Conservation (phyloP, 345 rosid genomes). For the Salix exigua region DNA sequence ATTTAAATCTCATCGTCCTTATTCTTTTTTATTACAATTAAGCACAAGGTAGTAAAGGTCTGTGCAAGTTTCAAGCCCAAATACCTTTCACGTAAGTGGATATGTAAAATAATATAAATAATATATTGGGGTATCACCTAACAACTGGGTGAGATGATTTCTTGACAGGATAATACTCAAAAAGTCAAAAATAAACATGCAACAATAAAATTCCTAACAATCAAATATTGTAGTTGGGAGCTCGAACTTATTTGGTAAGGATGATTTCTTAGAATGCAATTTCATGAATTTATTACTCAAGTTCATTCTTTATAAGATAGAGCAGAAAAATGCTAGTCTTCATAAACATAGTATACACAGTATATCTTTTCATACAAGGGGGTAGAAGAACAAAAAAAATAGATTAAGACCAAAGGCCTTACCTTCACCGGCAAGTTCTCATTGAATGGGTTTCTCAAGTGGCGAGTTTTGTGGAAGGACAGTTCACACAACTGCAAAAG, state of each 20-base stretch:
- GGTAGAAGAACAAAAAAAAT: not conserved
- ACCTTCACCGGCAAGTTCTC: conserved; percentile 99
- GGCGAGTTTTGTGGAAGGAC: conserved; percentile 92
- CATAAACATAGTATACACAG: not conserved
- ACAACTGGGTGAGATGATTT: too few relatives aligned
- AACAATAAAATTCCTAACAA: not conserved
- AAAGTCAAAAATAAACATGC: not conserved
- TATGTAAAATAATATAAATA: too few relatives aligned
- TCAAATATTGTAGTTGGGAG: not conserved
- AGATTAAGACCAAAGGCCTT: not conserved
- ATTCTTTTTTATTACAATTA: too few relatives aligned
- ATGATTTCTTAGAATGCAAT: not conserved
- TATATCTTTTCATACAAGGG: not conserved
- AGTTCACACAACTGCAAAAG: conserved; percentile 79
- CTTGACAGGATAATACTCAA: too few relatives aligned
- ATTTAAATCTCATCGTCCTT: too few relatives aligned
- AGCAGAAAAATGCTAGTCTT: not conserved
- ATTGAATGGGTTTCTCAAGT: conserved; percentile 91
- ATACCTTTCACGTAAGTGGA: too few relatives aligned
- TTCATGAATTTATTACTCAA: not conserved
- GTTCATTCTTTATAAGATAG: not conserved
- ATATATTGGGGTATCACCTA: too few relatives aligned
- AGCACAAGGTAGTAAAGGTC: too few relatives aligned
- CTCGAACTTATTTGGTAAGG: not conserved
- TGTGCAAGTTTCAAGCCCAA: too few relatives aligned